Evolutionary conservation across 176 grass and related monocot species (phyloP), one percentile per base, ranked within the genome.

Genomic region (Aegilops umbellulata): DNA sequence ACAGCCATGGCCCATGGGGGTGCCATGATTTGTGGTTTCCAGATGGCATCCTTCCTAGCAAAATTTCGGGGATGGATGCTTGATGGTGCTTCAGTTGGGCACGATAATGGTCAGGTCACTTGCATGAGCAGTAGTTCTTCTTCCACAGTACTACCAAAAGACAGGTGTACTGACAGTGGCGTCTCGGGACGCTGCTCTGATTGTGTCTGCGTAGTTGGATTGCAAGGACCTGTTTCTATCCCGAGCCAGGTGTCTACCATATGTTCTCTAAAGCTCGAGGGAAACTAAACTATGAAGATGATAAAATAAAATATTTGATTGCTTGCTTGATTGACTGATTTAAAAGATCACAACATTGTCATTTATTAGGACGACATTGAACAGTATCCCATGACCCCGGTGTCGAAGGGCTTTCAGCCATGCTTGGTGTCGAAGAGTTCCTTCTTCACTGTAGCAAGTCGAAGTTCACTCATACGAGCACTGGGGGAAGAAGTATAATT

Each of bases 81-180:
- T 42, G 22, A 22, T 10, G 35, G 24, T 22, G 82, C 70, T 75
- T 75, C 57, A 32, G 38, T 84, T 34, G 82, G 65, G 55, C 30
- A 17, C 66, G 16, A 39, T 47, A 49, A 58, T 58, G 17, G 20
- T 22, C 67, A 66, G 55, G 82, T 80, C 69, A 58, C 77, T 68
- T 80, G 68, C 60, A 42, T 60, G 82, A 85, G 55, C 10, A 64
- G 13, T 12, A 6, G 20, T 20, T 66, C 0, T 23, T 42, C 22
- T 7, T 29, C 17, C 39, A 22, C 19, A 20, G 32, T 30, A 34
- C 57, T 30, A 34, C 57, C 77, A 6, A 20, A 77, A 32, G 22
- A 60, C 74, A 17, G n/a, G 88, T 69, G 78, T 77, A 53, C 29
- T 34, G 83, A 90, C 44, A 55, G 30, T 10, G 83, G 68, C 73